A percentile compares a stretch with the other conserved stretches of the same genome.
phyloP scores from a whole-genome alignment of 768 basidiomycete genomes.

The Serendipita indica region DNA sequence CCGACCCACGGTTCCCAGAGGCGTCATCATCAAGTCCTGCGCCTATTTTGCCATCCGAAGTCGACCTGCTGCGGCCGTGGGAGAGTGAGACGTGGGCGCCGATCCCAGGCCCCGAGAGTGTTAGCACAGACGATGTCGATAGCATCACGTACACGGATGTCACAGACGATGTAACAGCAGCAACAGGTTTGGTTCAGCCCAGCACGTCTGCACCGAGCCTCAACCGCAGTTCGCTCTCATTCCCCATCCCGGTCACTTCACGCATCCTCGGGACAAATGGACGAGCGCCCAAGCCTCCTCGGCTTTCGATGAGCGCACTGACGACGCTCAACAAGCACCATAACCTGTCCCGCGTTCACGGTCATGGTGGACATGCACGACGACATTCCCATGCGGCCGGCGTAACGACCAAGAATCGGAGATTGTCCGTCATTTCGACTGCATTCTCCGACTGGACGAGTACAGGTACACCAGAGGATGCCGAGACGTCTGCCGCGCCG shows the following conservation, averaged over 20 bases:
- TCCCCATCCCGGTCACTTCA: neutral
- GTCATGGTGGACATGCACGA: neutral
- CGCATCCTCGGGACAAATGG: neutral
- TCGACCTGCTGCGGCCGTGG: neutral
- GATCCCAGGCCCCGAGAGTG: slow-evolving; percentile 4
- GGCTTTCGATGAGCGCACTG: neutral
- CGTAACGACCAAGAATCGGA: neutral
- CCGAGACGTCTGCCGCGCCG: neutral
- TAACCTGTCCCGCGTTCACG: no score
- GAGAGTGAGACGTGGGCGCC: neutral
- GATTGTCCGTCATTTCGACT: neutral
- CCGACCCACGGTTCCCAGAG: no score
- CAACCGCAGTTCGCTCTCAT: neutral
- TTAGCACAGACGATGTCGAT: neutral
- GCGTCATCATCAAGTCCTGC: no score
- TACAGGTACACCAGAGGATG: neutral
- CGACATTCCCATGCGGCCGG: slow-evolving; percentile 6
- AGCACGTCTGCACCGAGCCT: neutral
- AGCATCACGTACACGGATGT: neutral
- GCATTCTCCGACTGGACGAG: slow-evolving; percentile 6
- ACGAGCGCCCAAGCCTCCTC: neutral
- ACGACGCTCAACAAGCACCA: neutral
- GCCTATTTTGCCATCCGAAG: neutral
- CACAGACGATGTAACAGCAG: neutral
- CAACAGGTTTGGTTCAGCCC: neutral